Percentiles rank a stretch among this genome's conserved stretches.
Conservation (phyloP, 331 rosid species). For the Telfairia occidentalis region DNA sequence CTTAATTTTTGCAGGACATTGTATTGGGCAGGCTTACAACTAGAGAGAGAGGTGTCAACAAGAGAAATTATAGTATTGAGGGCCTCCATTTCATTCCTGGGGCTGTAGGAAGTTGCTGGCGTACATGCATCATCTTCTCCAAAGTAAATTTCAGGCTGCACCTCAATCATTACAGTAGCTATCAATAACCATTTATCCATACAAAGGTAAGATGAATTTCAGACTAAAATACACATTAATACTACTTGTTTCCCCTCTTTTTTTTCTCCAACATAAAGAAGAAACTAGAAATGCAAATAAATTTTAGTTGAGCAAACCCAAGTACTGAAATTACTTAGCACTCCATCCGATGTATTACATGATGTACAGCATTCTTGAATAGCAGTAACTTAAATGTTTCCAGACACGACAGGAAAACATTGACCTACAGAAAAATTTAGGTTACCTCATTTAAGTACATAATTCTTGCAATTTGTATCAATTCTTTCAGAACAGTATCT, state of each 20-base stretch:
- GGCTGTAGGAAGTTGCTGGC: conserved; percentile 44
- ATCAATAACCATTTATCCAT: conserved; percentile 15
- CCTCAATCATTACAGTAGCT: conserved; percentile 10
- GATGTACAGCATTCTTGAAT: neutral
- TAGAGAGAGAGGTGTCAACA: conserved; percentile 31
- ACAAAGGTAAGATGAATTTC: neutral
- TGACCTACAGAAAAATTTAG: conserved; percentile 16
- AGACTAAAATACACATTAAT: neutral
- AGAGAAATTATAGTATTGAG: conserved; percentile 50
- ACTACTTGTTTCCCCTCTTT: neutral
- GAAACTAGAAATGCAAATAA: neutral
- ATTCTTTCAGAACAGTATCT: conserved; percentile 25
- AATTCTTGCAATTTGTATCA: conserved; percentile 59
- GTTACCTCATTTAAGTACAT: conserved; percentile 69
- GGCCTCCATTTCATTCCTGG: conserved; percentile 73
- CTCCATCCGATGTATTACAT: neutral
- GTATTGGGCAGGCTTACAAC: conserved; percentile 25
- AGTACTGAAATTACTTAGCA: neutral
- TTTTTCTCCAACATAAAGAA: neutral
- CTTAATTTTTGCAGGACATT: conserved; percentile 34
- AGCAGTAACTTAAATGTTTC: neutral
- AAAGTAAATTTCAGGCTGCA: conserved; percentile 88
- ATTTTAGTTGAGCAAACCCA: neutral
- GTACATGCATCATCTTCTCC: conserved; percentile 35
- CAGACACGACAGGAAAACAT: conserved; percentile 9